These are phyloP conservation scores for Pseudocercospora crystallina DNA, from an alignment of 2,329 filamentous ascomycete species.

Conservation along the genomic window DNA sequence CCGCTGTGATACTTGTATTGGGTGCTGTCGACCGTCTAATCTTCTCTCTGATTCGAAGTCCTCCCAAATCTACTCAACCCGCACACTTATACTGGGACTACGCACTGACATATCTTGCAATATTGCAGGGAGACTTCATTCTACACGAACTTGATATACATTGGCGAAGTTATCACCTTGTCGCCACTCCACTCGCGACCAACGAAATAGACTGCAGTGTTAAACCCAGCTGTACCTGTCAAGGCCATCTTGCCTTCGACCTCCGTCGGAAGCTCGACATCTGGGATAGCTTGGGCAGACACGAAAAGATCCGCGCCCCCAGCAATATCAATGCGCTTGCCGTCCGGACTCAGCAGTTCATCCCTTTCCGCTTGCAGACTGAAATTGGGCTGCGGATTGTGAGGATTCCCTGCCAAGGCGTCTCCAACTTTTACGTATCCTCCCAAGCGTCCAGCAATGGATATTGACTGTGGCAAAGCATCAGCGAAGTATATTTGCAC, in stretches of 20 bases:
- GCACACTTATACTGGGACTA: no score
- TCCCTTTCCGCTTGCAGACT: neutral
- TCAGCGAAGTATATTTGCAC: conserved; percentile 2
- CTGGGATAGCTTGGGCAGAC: neutral
- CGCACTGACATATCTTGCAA: no score
- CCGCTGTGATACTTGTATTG: conserved; percentile 21
- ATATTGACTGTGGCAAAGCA: neutral
- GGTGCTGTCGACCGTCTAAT: conserved; percentile 37
- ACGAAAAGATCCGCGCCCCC: conserved; percentile 1
- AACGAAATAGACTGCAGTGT: neutral
- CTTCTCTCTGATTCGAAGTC: conserved; percentile 40
- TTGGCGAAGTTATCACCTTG: neutral
- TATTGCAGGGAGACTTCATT: no score
- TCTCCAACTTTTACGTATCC: conserved; percentile 9
- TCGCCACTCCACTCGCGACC: neutral
- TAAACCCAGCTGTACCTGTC: neutral
- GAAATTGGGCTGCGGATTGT: conserved; percentile 4
- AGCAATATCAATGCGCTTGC: neutral
- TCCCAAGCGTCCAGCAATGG: neutral
- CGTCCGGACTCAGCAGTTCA: neutral
- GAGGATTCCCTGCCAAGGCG: conserved; percentile 1
- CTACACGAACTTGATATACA: neutral
- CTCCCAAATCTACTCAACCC: no score
- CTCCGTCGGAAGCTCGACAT: neutral
- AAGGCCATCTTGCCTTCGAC: neutral